Evolutionary conservation across 805 yeast genomes (phyloP).

Genomic region (Sugiyamaella floridensis): DNA sequence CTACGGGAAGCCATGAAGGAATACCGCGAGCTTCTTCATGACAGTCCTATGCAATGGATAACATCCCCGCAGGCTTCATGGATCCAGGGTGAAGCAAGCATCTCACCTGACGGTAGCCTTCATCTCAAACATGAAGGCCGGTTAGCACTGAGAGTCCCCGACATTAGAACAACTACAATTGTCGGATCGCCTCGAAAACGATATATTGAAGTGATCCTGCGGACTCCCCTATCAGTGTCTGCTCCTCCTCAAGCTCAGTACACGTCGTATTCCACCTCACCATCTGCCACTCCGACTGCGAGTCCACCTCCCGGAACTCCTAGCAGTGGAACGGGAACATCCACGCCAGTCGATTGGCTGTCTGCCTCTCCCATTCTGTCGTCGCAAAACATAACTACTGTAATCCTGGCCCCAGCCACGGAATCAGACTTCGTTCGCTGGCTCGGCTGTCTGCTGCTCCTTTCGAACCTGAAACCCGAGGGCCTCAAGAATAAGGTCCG

Average conservation of each 20-base stretch:
- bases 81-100: slow-evolving; percentile 10
- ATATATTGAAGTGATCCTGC: slow-evolving; percentile 17
- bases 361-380: not conserved
- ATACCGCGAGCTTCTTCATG: slow-evolving; percentile 3
- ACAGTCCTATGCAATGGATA: slow-evolving; percentile 18
- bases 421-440: slow-evolving; percentile 18
- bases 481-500: slow-evolving; percentile 15
- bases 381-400: not conserved
- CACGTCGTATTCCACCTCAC: not conserved
- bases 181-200: slow-evolving; percentile 11
- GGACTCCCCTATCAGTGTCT: not conserved
- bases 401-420: slow-evolving; percentile 14
- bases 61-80: slow-evolving; percentile 7
- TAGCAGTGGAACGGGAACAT: not conserved
- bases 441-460: slow-evolving; percentile 15
- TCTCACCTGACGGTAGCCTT: slow-evolving; percentile 8
- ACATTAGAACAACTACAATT: slow-evolving; percentile 15
- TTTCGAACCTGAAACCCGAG: slow-evolving; percentile 17
- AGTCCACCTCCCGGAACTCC: not conserved
- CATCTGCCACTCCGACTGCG: not conserved
- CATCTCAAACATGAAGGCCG: slow-evolving; percentile 4
- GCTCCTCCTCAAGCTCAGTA: not conserved
- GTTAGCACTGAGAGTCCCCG: slow-evolving; percentile 10
- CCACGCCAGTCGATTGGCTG: not conserved
- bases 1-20: slow-evolving; percentile 12